phyloP scores from a whole-genome alignment of 106 monocot species.

The Triglochin maritima region DNA sequence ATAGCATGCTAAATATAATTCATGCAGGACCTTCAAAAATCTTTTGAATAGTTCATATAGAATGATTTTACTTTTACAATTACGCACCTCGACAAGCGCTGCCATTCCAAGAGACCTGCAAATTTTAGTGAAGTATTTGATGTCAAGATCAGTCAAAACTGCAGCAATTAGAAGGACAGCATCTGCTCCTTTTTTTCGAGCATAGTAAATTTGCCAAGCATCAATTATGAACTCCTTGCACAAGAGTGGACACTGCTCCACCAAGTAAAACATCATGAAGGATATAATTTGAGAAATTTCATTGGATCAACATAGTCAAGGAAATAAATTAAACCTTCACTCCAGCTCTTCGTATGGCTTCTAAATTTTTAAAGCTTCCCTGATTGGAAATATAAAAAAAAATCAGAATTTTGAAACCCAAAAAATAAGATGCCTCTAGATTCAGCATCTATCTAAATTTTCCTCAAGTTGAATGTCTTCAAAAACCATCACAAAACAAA shows the following conservation, averaged over 20 bases:
- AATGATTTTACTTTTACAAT: too few species aligned
- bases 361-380: slow-evolving; percentile 91
- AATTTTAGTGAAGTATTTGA: slow-evolving; percentile 80
- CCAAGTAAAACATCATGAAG: not conserved
- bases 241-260: slow-evolving; percentile 77
- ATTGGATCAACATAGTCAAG: not conserved
- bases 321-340: slow-evolving; percentile 43
- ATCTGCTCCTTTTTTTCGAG: slow-evolving; percentile 87
- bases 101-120: slow-evolving; percentile 71
- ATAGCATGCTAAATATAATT: too few species aligned
- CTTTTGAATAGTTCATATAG: too few species aligned
- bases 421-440: too few species aligned
- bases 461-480: too few species aligned
- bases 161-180: slow-evolving; percentile 92
- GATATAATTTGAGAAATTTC: not conserved
- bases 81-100: slow-evolving; percentile 73
- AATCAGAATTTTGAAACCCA: too few species aligned
- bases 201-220: slow-evolving; percentile 97
- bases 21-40: too few species aligned
- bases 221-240: slow-evolving; percentile 99
- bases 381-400: slow-evolving; percentile 11
- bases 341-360: slow-evolving; percentile 65
- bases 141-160: slow-evolving; percentile 86
- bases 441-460: too few species aligned
- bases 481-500: too few species aligned